A percentile compares a stretch with the other conserved stretches of the same genome.
phyloP scores from a whole-genome alignment of 1,284 basidiomycete species.

The Inonotus obliquus region DNA sequence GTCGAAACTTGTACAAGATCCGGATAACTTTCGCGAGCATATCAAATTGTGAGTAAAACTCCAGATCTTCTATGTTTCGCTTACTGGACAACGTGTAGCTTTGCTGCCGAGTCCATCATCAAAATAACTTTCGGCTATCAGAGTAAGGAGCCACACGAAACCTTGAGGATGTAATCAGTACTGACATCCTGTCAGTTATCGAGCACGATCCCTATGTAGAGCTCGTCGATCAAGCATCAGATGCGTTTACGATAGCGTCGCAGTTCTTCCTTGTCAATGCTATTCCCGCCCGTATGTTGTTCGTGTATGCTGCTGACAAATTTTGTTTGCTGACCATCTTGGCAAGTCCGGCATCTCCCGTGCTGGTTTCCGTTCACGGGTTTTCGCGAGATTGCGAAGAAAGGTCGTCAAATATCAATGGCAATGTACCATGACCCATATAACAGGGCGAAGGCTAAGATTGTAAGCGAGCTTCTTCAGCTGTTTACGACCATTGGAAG shows the following conservation, averaged over 20 bases:
- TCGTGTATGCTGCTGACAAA: neutral
- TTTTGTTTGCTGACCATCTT: neutral
- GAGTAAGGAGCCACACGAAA: constrained; percentile 2
- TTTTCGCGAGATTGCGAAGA: constrained; percentile 49
- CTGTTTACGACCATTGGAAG: too few relatives aligned
- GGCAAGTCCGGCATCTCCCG: constrained; percentile 8
- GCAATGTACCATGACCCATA: constrained; percentile 9
- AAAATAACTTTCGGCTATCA: constrained; percentile 12
- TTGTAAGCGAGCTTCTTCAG: constrained; percentile 4
- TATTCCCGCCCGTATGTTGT: neutral
- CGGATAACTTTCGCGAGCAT: neutral
- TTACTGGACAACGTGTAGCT: neutral
- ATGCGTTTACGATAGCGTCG: neutral
- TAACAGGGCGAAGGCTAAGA: constrained; percentile 8
- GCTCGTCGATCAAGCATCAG: constrained; percentile 1
- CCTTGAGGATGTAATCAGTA: neutral
- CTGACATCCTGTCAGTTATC: neutral
- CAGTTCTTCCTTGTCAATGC: constrained; percentile 9
- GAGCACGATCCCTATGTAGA: constrained; percentile 12
- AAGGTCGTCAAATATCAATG: constrained; percentile 33
- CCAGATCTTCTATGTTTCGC: neutral
- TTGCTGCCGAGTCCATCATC: constrained; percentile 2
- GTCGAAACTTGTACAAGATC: neutral
- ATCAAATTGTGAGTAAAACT: neutral
- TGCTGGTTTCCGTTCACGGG: constrained; percentile 16